These are phyloP conservation scores for Cercospora berteroae DNA, from an alignment of 2,329 filamentous ascomycete species.

Conservation along the genomic window DNA sequence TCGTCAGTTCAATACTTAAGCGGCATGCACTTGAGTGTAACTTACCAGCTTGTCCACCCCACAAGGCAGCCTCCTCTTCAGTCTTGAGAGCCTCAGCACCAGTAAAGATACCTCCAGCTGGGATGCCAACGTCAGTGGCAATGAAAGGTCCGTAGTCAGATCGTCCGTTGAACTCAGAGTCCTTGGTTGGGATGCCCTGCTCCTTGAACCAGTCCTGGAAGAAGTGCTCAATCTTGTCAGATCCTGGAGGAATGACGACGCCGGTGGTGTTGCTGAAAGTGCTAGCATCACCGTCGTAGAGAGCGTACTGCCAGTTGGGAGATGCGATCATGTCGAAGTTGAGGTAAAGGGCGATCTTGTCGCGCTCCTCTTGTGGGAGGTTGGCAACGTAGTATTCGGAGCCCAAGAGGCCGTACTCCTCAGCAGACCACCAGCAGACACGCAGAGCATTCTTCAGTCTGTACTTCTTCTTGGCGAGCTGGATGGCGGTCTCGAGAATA, in stretches of 20 bases:
- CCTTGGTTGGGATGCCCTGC: conserved; percentile 63
- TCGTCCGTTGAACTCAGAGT: conserved; percentile 73
- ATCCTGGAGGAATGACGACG: conserved; percentile 53
- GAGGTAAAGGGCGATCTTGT: conserved; percentile 65
- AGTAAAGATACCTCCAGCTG: conserved; percentile 72
- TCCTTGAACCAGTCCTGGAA: conserved; percentile 66
- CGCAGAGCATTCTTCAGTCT: conserved; percentile 68
- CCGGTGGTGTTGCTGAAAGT: conserved; percentile 53
- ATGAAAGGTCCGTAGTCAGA: conserved; percentile 80
- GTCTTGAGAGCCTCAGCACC: conserved; percentile 78
- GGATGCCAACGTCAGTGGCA: conserved; percentile 52
- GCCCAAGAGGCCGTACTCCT: conserved; percentile 63
- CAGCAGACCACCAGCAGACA: conserved; percentile 65
- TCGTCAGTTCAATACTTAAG: background rate
- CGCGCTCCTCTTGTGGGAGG: conserved; percentile 46
- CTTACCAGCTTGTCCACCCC: conserved; percentile 65
- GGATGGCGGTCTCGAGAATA: conserved; percentile 58
- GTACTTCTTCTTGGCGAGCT: conserved; percentile 61
- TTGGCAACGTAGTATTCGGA: conserved; percentile 54
- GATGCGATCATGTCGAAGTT: conserved; percentile 71
- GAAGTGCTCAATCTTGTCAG: conserved; percentile 64
- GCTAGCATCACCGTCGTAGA: conserved; percentile 59
- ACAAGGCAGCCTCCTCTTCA: conserved; percentile 60
- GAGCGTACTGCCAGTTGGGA: conserved; percentile 57
- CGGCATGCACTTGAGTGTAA: background rate